These are phyloP conservation scores for Mycena indigotica DNA, from an alignment of 768 basidiomycete genomes.

Conservation along the genomic window DNA sequence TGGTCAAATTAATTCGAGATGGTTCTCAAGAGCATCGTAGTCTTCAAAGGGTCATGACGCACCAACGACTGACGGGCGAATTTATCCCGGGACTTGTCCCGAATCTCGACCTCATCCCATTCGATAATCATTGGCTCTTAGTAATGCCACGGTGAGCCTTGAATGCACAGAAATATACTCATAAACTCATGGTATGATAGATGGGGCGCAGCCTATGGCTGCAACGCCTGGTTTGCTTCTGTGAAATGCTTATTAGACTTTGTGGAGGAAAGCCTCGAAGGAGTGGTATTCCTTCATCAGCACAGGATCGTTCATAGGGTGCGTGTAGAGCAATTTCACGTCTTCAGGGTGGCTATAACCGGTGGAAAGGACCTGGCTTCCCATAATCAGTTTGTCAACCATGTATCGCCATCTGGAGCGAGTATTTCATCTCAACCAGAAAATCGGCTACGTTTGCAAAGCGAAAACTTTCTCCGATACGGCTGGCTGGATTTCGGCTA, in stretches of 20 bases:
- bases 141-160: constrained; percentile 32
- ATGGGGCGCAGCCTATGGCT: constrained; percentile 18
- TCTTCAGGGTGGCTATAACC: not conserved
- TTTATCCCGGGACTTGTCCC: constrained; percentile 22
- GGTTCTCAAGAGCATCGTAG: not conserved
- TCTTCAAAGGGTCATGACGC: not conserved
- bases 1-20: not conserved
- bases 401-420: not conserved
- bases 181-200: not conserved
- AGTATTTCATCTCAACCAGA: not conserved
- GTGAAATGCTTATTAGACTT: constrained; percentile 11
- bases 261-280: constrained; percentile 1
- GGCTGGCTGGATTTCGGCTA: not conserved
- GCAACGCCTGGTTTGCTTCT: not conserved
- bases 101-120: constrained; percentile 26
- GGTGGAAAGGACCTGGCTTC: constrained; percentile 11
- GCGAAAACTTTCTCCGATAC: not conserved
- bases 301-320: constrained; percentile 18
- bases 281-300: constrained; percentile 13
- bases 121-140: constrained; percentile 27
- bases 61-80: not conserved
- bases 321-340: not conserved
- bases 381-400: constrained; percentile 11
- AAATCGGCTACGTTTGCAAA: not conserved
- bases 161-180: not conserved